Evolutionary conservation across 768 basidiomycete genomes (phyloP), one percentile per base, ranked within the genome.

Genomic region (Podaxis sp.): DNA sequence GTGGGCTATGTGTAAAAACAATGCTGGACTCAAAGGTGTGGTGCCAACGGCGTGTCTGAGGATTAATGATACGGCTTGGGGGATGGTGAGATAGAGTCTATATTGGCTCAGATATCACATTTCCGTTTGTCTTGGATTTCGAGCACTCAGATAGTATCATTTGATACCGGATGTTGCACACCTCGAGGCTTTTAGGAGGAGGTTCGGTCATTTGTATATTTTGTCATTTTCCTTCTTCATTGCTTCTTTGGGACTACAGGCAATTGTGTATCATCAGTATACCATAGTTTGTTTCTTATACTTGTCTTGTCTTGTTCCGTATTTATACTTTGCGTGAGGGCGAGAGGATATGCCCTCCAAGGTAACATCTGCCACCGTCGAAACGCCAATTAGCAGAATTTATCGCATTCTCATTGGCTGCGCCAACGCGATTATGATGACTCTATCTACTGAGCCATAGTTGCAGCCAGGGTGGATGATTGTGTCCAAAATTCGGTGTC

Each of bases 21-120:
- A 67, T 53, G 74, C 75, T 37, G 84, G 83, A 13, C 84, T 87
- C 70, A 82, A 84, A 67, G 91, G 91, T 15, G 89, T 92, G 84
- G 87, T 91, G 5, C 91, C 91, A 3, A 72, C 87, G 56, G 89
- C 91, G 72, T 93, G 91, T 71, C 74, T 93, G 65, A 62, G 60
- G 41, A 17, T 37, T 1, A 37, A 62, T 26, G 28, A 48, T 24
- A 28, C 4, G 22, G 8, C 44, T n/a, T 17, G 33, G 26, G 54
- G 60, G 28, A 33, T 38, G 41, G 20, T 33, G 10, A 33, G 33
- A 2, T 33, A 33, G 33, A 2, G 33, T 33, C 33, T 33, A 33
- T 33, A 33, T 33, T 33, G 7, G 7, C 33, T 33, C 33, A 33
- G 33, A 33, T 33, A 10, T 33, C 33, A 33, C 2, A 33, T 33